These are phyloP conservation scores for Fusarium veterinarium DNA, from an alignment of 2,329 filamentous ascomycete species.

Conservation along the genomic window DNA sequence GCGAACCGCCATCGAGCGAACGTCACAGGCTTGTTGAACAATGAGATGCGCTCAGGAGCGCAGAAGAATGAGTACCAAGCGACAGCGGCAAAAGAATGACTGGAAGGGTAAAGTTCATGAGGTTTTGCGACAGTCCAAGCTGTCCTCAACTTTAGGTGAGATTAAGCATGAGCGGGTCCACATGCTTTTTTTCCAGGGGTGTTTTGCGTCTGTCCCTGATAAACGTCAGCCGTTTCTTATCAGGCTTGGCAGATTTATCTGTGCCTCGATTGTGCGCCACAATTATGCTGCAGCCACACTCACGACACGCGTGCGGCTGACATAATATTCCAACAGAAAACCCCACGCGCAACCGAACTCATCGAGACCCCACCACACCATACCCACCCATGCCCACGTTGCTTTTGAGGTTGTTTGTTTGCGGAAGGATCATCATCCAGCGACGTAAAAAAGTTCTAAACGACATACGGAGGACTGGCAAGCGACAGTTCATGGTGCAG, in stretches of 20 bases:
- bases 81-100: slow-evolving; percentile 28
- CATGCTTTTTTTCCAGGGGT: slow-evolving; percentile 41
- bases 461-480: neutral
- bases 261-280: neutral
- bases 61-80: neutral
- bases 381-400: slow-evolving; percentile 30
- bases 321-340: neutral
- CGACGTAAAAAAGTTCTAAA: slow-evolving; percentile 5
- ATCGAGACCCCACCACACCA: slow-evolving; percentile 5
- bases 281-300: neutral
- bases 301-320: neutral
- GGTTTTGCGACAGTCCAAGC: slow-evolving; percentile 41
- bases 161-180: slow-evolving; percentile 32
- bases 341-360: slow-evolving; percentile 9
- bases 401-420: slow-evolving; percentile 20
- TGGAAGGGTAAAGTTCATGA: slow-evolving; percentile 30
- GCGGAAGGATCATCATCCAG: slow-evolving; percentile 20
- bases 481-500: neutral
- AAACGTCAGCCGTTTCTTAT: slow-evolving; percentile 18
- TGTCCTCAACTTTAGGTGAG: slow-evolving; percentile 39
- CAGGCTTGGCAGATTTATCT: neutral
- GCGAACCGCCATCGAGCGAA: slow-evolving; percentile 42
- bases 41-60: slow-evolving; percentile 6
- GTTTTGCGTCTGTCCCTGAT: slow-evolving; percentile 3
- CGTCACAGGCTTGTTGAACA: neutral